Base-by-base conservation (phyloP, 1,284 basidiomycete genomes). In the Cryptococcus sp. region DNA sequence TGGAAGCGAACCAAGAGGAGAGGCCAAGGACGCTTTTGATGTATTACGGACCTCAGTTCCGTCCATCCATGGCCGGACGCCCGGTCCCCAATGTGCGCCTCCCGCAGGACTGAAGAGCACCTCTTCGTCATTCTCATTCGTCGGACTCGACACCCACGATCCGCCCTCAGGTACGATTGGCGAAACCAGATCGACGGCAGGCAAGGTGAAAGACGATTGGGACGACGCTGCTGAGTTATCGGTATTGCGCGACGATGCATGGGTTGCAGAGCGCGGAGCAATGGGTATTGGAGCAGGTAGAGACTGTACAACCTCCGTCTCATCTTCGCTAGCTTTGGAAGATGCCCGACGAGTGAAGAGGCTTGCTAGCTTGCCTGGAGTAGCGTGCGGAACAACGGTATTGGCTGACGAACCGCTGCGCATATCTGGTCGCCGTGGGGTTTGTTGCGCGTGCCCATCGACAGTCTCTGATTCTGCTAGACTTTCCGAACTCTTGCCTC, bases 31-130 rank as follows among this genome's bases (percentile, higher is more conserved):
- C 16, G 68, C 65, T 38, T 60, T 49, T 19, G 62, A 56, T 7
- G 70, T 64, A 25, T 62, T 51, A 13, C 47, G 56, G 5, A 22
- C 50, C 13, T 65, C 66, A 19, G 61, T 57, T 0, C 51, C 62
- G 25, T 74, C 72, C 65, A 72, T 66, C 72, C 72, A 74, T 0
- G 72, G 72, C 31, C 70, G 57, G 1, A 67, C 53, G 1, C 69
- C 69, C 4, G 71, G 69, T 45, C 69, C 68, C 71, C 71, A 72
- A 46, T 67, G 57, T 6, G 52, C 20, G 41, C 65, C 53, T 25
- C 41, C 22, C 13, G 54, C 63, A 10, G 66, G 64, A 42, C 58
- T 64, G 60, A 67, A 69, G 5, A 73, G 56, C 22, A 65, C 67
- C 48, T 71, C 69, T 47, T 72, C 73, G 8, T 45, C 42, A 7